Conservation (phyloP, 306 rosid species). For the Fragaria nilgerrensis region DNA sequence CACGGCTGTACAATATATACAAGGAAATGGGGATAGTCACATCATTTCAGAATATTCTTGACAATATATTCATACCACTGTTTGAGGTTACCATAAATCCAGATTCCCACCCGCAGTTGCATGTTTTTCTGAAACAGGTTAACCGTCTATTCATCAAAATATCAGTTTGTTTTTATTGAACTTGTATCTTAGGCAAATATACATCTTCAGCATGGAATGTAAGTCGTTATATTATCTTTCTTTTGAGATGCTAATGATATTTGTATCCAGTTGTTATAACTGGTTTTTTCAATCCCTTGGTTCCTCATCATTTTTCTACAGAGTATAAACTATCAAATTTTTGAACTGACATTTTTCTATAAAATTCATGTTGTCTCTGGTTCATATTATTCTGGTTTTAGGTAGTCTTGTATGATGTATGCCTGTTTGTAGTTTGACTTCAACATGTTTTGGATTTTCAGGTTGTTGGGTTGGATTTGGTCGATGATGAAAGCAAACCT, state of each 20-base stretch:
- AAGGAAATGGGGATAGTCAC: slow-evolving; percentile 99
- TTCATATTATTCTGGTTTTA: slow-evolving; percentile 9
- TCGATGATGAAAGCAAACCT: slow-evolving; percentile 95
- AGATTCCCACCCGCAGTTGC: slow-evolving; percentile 98
- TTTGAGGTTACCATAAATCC: slow-evolving; percentile 95
- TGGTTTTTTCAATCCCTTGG: not conserved
- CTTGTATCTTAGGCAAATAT: not conserved
- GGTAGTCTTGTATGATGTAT: slow-evolving; percentile 5
- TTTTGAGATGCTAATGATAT: not conserved
- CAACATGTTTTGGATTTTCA: slow-evolving; percentile 28
- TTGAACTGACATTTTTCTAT: not conserved
- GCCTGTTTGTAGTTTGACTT: not conserved
- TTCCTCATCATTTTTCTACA: not conserved
- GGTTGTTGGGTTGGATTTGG: slow-evolving; percentile 97
- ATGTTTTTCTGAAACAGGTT: slow-evolving; percentile 94
- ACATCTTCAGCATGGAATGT: too few relatives aligned
- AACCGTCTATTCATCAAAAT: slow-evolving; percentile 12
- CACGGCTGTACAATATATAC: slow-evolving; percentile 84
- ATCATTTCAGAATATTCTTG: slow-evolving; percentile 95
- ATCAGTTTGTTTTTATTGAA: not conserved
- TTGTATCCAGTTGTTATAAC: not conserved
- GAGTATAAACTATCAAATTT: not conserved
- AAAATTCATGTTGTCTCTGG: slow-evolving; percentile 4
- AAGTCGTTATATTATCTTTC: not conserved
- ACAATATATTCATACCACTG: slow-evolving; percentile 90